A percentile compares a stretch with the other conserved stretches of the same genome.
phyloP scores from a whole-genome alignment of 1,284 basidiomycete genomes.

The Earliella scabrosa region DNA sequence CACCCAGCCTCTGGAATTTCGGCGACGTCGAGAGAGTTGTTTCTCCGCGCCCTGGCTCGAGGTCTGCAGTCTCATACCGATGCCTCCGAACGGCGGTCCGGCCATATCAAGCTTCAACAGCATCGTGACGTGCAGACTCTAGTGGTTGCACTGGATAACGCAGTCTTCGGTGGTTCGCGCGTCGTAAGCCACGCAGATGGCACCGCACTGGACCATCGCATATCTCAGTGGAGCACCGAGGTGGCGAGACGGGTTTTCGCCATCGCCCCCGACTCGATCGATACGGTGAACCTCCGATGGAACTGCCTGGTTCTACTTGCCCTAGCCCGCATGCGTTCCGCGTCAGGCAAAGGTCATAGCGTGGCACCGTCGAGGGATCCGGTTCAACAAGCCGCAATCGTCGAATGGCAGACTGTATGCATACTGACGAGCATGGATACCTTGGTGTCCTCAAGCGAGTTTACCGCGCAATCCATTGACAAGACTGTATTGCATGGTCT shows the following conservation, averaged over 20 bases:
- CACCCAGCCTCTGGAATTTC: not conserved
- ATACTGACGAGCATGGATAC: constrained; percentile 26
- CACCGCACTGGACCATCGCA: constrained; percentile 7
- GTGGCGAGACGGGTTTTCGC: constrained; percentile 23
- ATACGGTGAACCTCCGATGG: constrained; percentile 25
- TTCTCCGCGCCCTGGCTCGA: constrained; percentile 14
- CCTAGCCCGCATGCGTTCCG: constrained; percentile 18
- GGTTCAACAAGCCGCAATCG: constrained; percentile 15
- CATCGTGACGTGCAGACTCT: not conserved
- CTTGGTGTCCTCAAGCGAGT: constrained; percentile 32
- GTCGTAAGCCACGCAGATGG: no score
- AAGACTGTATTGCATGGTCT: constrained; percentile 22
- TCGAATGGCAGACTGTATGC: constrained; percentile 35
- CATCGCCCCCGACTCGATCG: not conserved
- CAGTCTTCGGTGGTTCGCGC: not conserved
- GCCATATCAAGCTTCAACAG: no score
- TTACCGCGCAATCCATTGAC: constrained; percentile 1
- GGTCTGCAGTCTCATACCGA: not conserved
- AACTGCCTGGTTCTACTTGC: constrained; percentile 31
- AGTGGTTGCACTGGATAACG: constrained; percentile 1
- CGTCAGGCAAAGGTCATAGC: constrained; percentile 2
- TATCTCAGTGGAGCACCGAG: constrained; percentile 23
- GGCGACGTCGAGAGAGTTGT: not conserved
- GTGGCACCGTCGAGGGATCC: not conserved
- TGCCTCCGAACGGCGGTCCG: not conserved